Evolutionary conservation across 192 early-diverging fungal genomes (phyloP).

Genomic region (Backusella circina): DNA sequence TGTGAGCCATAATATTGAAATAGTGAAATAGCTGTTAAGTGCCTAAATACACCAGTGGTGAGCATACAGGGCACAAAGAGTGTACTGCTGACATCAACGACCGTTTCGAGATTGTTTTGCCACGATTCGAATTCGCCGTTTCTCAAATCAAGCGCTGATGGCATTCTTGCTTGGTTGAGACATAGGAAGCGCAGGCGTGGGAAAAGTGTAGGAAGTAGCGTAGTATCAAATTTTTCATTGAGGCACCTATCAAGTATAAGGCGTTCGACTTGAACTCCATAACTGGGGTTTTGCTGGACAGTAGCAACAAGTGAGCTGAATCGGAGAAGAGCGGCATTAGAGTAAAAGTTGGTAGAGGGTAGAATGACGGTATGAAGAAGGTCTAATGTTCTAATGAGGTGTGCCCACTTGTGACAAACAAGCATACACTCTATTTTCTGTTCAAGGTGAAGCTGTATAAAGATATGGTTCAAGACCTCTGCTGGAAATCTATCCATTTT

Average conservation of each 20-base stretch:
- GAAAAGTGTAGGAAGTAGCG: neutral
- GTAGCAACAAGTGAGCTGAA: neutral
- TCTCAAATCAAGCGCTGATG: neutral
- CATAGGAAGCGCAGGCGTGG: neutral
- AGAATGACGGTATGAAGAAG: neutral
- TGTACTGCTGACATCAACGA: neutral
- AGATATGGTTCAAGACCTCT: neutral
- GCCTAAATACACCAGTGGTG: neutral
- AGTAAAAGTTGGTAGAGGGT: neutral
- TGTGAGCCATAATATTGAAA: neutral
- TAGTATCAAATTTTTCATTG: neutral
- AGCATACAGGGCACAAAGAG: neutral
- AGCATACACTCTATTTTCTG: neutral
- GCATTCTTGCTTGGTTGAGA: neutral
- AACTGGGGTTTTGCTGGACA: neutral
- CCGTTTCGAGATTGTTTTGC: neutral
- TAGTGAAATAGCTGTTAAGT: neutral
- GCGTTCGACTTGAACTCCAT: neutral
- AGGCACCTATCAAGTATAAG: neutral
- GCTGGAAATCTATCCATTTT: neutral
- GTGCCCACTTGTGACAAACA: neutral
- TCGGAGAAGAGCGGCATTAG: neutral
- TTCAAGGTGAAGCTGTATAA: neutral
- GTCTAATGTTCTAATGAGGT: neutral
- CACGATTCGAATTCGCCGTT: neutral